Evolutionary conservation across 805 yeast genomes (phyloP), one percentile per base, ranked within the genome.

Genomic region (Spencermartinsiella europaea): DNA sequence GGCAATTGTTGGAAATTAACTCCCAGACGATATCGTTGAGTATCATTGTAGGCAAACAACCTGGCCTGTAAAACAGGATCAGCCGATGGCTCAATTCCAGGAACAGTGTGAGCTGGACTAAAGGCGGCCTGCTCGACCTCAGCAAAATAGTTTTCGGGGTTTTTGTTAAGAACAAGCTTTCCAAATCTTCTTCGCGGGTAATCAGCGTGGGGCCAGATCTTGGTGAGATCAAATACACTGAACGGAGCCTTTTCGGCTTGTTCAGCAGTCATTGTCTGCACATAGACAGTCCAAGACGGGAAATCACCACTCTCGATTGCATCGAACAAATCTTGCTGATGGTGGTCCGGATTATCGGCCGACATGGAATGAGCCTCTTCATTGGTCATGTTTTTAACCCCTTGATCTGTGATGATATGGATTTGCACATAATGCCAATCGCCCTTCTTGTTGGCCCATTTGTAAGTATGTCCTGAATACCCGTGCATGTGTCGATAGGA

Each of bases 121-220:
- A 85, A 85, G 0, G 95, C 95, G 51, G 82, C 85, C 64, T 85
- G 93, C 66, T 85, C 95, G 47, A 84, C 76, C 65, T 85, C 95
- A 42, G 95, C 95, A 65, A 86, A 87, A 69, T 81, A 88, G 68
- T 87, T 87, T 67, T 77, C 71, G 50, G 95, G 93, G 69, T 87
- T 87, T 68, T 85, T 86, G 67, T 87, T 83, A 65, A 87, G 68
- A 1, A 79, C 80, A 54, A 87, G 71, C 65, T 80, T 81, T 65
- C 95, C 96, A 63, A 88, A 82, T 66, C 81, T 80, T 67, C 95
- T 79, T 70, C 88, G 68, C 61, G 96, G 96, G 75, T 80, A 88
- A 47, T 87, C 82, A 57, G 70, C 71, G 63, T 88, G 95, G 31
- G 96, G 88, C 96, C 96, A 88, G 46, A 85, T 84, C 72, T 89